Evolutionary conservation across 805 yeast species (phyloP).

Genomic region (Candida yuanshanica): DNA sequence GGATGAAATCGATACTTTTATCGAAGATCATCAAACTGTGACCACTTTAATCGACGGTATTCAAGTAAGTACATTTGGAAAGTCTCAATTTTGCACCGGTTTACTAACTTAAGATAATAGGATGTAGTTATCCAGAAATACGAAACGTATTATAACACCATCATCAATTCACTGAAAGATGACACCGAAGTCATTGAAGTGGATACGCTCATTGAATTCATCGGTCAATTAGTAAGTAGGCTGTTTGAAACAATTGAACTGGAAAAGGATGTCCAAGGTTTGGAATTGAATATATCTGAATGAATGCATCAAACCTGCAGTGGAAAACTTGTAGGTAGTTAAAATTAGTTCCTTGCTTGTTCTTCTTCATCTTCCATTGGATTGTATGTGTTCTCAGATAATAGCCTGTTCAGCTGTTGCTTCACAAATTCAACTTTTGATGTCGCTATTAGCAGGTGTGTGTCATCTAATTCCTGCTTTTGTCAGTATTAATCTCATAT

Average conservation of each 20-base stretch:
- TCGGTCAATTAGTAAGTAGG: constrained; percentile 31
- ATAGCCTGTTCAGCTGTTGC: constrained; percentile 63
- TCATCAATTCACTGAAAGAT: constrained; percentile 21
- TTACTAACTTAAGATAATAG: constrained; percentile 2
- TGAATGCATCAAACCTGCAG: not conserved
- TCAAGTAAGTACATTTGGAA: constrained; percentile 25
- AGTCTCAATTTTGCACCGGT: not conserved
- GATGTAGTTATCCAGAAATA: constrained; percentile 56
- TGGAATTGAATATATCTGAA: constrained; percentile 3
- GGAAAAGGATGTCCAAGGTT: not conserved
- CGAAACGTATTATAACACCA: constrained; percentile 40
- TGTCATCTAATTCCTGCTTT: constrained; percentile 81
- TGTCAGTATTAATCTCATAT: constrained; percentile 13
- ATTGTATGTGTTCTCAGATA: constrained; percentile 80
- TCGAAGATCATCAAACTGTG: constrained; percentile 49
- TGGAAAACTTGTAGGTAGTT: not conserved
- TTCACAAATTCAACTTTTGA: constrained; percentile 73
- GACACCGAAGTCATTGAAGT: constrained; percentile 47
- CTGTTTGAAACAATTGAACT: constrained; percentile 25
- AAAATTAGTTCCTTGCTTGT: not conserved
- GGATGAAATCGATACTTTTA: constrained; percentile 45
- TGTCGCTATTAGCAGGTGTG: constrained; percentile 78
- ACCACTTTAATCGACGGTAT: constrained; percentile 56
- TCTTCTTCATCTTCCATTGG: constrained; percentile 55
- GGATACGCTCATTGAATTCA: constrained; percentile 51